Evolutionary conservation across 2,329 filamentous ascomycete species (phyloP), one percentile per base, ranked within the genome.

Genomic region (Fusarium denticulatum): DNA sequence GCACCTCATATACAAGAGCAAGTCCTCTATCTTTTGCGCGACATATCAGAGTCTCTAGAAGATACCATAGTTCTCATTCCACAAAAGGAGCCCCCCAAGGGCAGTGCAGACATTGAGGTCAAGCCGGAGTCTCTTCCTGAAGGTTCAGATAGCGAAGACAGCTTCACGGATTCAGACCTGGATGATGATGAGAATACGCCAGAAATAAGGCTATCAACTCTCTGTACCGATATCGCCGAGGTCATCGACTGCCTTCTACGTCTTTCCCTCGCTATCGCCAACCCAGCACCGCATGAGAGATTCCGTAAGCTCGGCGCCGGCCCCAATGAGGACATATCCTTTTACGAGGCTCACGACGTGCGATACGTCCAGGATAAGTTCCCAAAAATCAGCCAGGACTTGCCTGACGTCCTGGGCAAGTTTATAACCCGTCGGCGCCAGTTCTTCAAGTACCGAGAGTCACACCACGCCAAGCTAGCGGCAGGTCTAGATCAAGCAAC

Each of bases 401-500:
- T 84, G 0, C 47, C 79, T 1, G 46, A 72, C 6, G 73, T 78
- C 3, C 64, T 85, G 0, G 81, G 81, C 0, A 74, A 63, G 36
- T 82, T 78, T 0, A 83, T 83, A 22, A 80, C 83, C 3, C 69
- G 73, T 16, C 76, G 80, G 8, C 78, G 81, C 10, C 80, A 81
- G 10, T 81, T 82, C 43, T 78, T 85, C 26, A 80, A 78, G 24
- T 84, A 84, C 42, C 77, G 82, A 12, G 76, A 82, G 63, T 71
- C 79, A 15, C 82, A 85, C 63, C 80, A 79, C 43, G 42, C 64
- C 2, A 84, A 82, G 42, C 53, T 83, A 0, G 72, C 72, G 13
- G 43, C 8, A 46, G 24, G 43, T 0, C 4, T 46, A 6, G 43
- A 46, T 46, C 18, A 15, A 15, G 12, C 3, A 18, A 15, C 2